A percentile compares a stretch with the other conserved stretches of the same genome.
phyloP scores from a whole-genome alignment of 345 rosid species.

The Eutrema japonicum region DNA sequence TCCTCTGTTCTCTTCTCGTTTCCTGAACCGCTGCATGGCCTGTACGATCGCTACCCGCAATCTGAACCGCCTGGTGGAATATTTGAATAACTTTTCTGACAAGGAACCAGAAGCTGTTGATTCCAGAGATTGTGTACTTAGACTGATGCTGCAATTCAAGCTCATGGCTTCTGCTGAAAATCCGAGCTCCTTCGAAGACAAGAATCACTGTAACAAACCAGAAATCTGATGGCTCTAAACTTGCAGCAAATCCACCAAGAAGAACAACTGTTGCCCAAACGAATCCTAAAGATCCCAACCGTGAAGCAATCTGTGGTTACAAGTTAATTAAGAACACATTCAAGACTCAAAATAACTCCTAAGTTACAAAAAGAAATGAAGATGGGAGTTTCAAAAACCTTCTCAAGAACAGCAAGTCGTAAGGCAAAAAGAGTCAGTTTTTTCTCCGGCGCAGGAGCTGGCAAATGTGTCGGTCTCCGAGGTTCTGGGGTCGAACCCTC shows the following conservation, averaged over 20 bases:
- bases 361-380: background rate
- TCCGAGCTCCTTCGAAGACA: constrained; percentile 81
- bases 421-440: constrained; percentile 87
- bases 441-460: constrained; percentile 71
- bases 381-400: constrained; percentile 38
- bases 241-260: constrained; percentile 86
- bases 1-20: background rate
- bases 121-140: constrained; percentile 75
- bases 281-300: constrained; percentile 87
- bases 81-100: constrained; percentile 35
- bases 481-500: constrained; percentile 37
- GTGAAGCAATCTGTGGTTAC: constrained; percentile 56
- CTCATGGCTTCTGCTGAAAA: constrained; percentile 95
- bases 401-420: constrained; percentile 81
- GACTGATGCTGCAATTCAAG: constrained; percentile 92
- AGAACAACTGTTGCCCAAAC: constrained; percentile 99
- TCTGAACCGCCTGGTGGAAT: constrained; percentile 7
- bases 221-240: constrained; percentile 72
- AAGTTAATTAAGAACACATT: constrained; percentile 6
- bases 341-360: background rate
- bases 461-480: constrained; percentile 26
- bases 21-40: background rate
- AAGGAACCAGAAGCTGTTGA: constrained; percentile 58
- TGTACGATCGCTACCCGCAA: background rate
- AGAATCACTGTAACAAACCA: constrained; percentile 84